Evolutionary conservation across 1,284 basidiomycete species (phyloP).

Genomic region (Tylopilus orsonianus): DNA sequence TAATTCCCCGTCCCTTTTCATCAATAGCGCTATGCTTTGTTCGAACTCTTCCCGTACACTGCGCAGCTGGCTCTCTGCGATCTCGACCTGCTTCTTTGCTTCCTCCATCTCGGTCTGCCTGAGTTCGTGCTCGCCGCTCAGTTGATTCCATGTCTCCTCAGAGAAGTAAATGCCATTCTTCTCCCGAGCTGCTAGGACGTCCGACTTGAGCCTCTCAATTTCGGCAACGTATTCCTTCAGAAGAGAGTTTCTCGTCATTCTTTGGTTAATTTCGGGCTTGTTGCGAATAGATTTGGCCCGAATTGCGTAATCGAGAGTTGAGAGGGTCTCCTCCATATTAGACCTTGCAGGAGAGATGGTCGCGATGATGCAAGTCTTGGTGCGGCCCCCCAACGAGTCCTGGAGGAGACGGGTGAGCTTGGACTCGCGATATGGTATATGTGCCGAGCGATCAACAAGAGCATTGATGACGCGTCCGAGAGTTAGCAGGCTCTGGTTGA

Average conservation of each 20-base stretch:
- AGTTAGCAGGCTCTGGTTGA: conserved; percentile 96
- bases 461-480: conserved; percentile 97
- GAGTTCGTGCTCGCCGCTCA: conserved; percentile 75
- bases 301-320: conserved; percentile 96
- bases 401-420: conserved; percentile 97
- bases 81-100: conserved; percentile 77
- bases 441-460: conserved; percentile 87
- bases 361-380: conserved; percentile 98
- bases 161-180: conserved; percentile 95
- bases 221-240: conserved; percentile 96
- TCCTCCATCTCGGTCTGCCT: conserved; percentile 78
- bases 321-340: conserved; percentile 97
- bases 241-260: conserved; percentile 89
- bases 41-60: conserved; percentile 89
- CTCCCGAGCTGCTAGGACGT: conserved; percentile 86
- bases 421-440: conserved; percentile 93
- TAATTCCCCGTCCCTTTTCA: conserved; percentile 74
- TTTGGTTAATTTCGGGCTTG: conserved; percentile 93
- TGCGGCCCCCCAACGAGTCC: conserved; percentile 97
- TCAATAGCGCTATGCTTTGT: conserved; percentile 76
- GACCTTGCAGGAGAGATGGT: conserved; percentile 90
- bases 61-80: conserved; percentile 79
- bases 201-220: conserved; percentile 91
- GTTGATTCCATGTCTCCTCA: conserved; percentile 84
- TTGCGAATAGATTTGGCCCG: conserved; percentile 96